Evolutionary conservation across 2,329 filamentous ascomycete genomes (phyloP).

Genomic region (Neofusicoccum kwambonambiense): DNA sequence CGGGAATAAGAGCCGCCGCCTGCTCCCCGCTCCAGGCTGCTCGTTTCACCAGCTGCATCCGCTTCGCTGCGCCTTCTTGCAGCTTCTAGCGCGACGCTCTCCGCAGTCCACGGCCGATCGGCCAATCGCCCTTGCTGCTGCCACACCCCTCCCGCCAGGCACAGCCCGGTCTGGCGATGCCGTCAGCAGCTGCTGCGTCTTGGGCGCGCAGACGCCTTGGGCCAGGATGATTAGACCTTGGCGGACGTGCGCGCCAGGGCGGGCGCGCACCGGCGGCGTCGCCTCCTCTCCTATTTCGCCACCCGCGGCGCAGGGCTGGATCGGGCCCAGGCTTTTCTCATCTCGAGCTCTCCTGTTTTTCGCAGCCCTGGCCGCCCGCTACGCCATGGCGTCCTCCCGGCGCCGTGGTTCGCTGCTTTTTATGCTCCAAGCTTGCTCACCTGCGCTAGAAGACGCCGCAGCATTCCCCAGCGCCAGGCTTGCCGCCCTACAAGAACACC

Average conservation of each 20-base stretch:
- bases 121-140: not conserved
- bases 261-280: not conserved
- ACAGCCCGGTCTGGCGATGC: not conserved
- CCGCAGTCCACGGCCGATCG: not conserved
- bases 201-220: too few species aligned
- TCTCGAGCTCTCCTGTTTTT: constrained; percentile 16
- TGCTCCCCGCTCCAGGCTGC: not conserved
- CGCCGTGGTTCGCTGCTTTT: constrained; percentile 15
- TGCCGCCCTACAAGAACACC: constrained; percentile 6
- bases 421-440: constrained; percentile 13
- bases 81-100: not conserved
- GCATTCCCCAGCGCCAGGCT: constrained; percentile 20
- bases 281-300: constrained; percentile 13
- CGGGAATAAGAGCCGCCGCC: constrained; percentile 10
- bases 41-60: not conserved
- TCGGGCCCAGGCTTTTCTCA: constrained; percentile 7
- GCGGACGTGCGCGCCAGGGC: not conserved
- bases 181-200: not conserved
- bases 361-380: constrained; percentile 3
- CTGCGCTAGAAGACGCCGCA: constrained; percentile 5
- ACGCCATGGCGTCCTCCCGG: constrained; percentile 11
- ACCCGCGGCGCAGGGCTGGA: constrained; percentile 14
- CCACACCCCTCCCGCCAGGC: constrained; percentile 4
- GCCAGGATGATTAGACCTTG: not conserved
- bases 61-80: constrained; percentile 7